Evolutionary conservation across 805 yeast species (phyloP), one percentile per base, ranked within the genome.

Genomic region (Jamesozyma spencerorum): DNA sequence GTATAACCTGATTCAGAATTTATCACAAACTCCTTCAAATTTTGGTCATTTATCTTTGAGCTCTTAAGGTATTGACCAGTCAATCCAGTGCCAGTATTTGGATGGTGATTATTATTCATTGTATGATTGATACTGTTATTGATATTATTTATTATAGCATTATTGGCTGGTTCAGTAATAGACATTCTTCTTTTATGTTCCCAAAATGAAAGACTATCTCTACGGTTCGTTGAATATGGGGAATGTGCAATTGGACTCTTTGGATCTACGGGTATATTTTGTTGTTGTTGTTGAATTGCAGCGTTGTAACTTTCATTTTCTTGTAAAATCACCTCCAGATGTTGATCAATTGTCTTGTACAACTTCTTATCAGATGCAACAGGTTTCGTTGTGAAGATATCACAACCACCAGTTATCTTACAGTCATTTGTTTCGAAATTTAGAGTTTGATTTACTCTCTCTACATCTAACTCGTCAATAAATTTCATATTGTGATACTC

Each of bases 401-500:
- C 98, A 58, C 95, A 81, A 19, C 94, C 87, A 11, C 97, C 97
- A 41, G 75, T 74, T 31, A 92, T 77, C 50, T 73, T 80, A 54
- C 83, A 76, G 50, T 83, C 94, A 1, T 75, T 70, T 3, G 87
- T 78, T 47, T 79, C 84, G 49, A 85, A 86, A 48, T 79, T 78
- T 41, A 92, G 74, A 40, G 85, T 83, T 55, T 87, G 94, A 56
- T 87, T 87, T 30, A 92, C 82, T 50, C 82, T 72, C 60, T 87
- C 97, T n/a, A 92, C 79, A 54, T 88, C 96, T 31, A 86, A 81
- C 55, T 83, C 92, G 59, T 92, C 97, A 44, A 92, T 81, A 64
- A 85, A 92, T 90, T 87, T 47, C 50, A 47, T 47, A 3, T 14
- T 32, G 12, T 7, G n/a, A 28, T 13, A 17, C 12, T 10, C 11